These are phyloP conservation scores for Alternaria angustiovoidea DNA, from an alignment of 2,329 filamentous ascomycete genomes.

Conservation along the genomic window DNA sequence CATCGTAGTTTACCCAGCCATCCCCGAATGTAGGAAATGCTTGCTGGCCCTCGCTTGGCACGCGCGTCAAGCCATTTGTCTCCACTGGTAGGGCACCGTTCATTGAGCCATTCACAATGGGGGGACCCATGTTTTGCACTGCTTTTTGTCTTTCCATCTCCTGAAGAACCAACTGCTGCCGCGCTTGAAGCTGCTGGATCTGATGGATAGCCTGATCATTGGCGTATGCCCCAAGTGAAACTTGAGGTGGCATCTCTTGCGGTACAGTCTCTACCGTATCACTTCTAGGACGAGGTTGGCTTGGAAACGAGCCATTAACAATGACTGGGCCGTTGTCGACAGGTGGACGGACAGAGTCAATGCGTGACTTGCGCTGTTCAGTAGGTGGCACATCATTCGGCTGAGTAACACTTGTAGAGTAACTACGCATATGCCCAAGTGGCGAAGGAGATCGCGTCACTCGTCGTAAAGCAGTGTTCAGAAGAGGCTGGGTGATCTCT, in stretches of 20 bases:
- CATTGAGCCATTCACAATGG: conserved; percentile 39
- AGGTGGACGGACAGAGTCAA: conserved; percentile 39
- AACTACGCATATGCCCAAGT: conserved; percentile 53
- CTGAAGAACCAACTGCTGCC: conserved; percentile 42
- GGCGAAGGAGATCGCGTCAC: conserved; percentile 59
- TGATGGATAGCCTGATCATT: conserved; percentile 36
- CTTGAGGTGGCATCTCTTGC: conserved; percentile 26
- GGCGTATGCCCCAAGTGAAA: conserved; percentile 35
- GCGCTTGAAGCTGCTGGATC: conserved; percentile 38
- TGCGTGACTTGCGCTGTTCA: conserved; percentile 37
- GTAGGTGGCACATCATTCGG: conserved; percentile 14
- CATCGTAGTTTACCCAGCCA: conserved; percentile 38
- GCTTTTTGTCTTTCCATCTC: conserved; percentile 45
- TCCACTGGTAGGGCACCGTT: conserved; percentile 27
- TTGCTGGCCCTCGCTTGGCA: conserved; percentile 37
- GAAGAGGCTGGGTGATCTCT: conserved; percentile 51
- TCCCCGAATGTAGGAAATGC: conserved; percentile 38
- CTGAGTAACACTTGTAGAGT: conserved; percentile 43
- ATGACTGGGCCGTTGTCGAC: conserved; percentile 48
- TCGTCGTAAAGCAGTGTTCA: conserved; percentile 47
- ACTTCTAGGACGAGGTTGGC: conserved; percentile 33
- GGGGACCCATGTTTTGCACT: conserved; percentile 28
- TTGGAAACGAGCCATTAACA: conserved; percentile 52
- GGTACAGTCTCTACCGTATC: conserved; percentile 37
- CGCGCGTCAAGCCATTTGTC: conserved; percentile 30